Base-by-base conservation (phyloP, 1,139 yeast species). In the Yamadazyma atlantica region DNA sequence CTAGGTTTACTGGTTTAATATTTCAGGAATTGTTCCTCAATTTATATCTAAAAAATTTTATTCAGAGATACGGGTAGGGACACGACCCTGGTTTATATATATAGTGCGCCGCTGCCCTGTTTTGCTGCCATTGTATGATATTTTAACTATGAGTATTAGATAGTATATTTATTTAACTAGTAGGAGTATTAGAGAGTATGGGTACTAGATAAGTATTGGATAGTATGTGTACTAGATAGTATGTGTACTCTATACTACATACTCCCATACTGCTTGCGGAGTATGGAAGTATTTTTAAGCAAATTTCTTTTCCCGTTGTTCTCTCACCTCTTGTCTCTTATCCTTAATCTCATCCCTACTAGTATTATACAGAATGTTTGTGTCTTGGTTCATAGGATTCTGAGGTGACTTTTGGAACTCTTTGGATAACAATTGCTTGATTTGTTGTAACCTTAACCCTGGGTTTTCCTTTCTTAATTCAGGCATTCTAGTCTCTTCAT, bases 361-460 rank as follows among this genome's bases (percentile, higher is more conserved):
- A 13, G 95, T 89, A 53, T 86, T 82, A 64, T 70, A 84, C 33
- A 64, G 57, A 28, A 82, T 69, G 46, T 75, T 80, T 27, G 85
- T 82, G 41, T 71, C 80, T 61, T 83, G 90, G 65, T 87, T 87
- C 80, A 86, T 82, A 33, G 96, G 96, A 61, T 86, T 86, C 53
- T 84, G 89, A 10, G 82, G 80, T 36, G 84, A 73, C 65, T 84
- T 85, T 58, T 84, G 84, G 71, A 86, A 86, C 64, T 87, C 96
- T 66, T 85, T 86, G 63, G 73, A 80, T 28, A 83, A 64, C 47
- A 85, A 60, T 51, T 85, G 83, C 66, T 86, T 86, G 55, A 83
- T 66, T 58, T 86, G 96, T 55, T 84, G 86, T 50, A 82, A 70
- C 52, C 95, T 75, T 53, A 86, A 72, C 9, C 96, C 96, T 3